Evolutionary conservation across 2,329 filamentous ascomycete species (phyloP), one percentile per base, ranked within the genome.

Genomic region (Monilinia vaccinii-corymbosi): DNA sequence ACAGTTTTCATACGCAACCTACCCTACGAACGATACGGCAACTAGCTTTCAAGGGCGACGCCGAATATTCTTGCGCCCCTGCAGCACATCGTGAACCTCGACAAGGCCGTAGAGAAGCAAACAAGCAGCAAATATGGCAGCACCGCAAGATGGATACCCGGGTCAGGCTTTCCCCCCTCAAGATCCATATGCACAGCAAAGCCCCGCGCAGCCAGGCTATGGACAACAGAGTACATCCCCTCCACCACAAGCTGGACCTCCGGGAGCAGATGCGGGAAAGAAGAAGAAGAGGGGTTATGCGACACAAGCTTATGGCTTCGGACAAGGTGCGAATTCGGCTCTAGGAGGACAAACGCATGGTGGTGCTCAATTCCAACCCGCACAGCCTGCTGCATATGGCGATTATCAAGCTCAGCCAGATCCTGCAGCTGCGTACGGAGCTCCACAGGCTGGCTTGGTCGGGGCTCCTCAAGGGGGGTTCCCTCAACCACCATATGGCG

Each of bases 281-380:
- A 91, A 91, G 79, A 97, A 96, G 84, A 96, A 96, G 82, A 84
- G 91, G 79, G 87, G 89, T 60, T 97, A 97, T 78, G 94, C 94
- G 58, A 90, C 90, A 60, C 89, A 95, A 74, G 93, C 93, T 49
- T 99, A 96, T 75, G 93, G 96, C 62, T 94, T 97, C 69, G 91
- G 89, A 55, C 82, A 83, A 55, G 94, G 93, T 69, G 89, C 89
- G 71, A 97, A 97, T 80, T 85, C 88, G 60, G 81, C 78, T 55
- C 74, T 65, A 72, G 86, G 84, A 32, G 89, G 89, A 68, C 86
- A 88, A 68, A 76, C 84, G 50, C 84, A 86, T 49, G 83, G 73
- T 77, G 70, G 75, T 73, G 63, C 73, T 72, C 61, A 75, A 75
- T 69, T 78, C 74, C 60, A 69, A 66, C 64, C 75, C 72, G 66